Conservation (phyloP, 1,284 basidiomycete genomes). For the Malassezia vespertilionis region DNA sequence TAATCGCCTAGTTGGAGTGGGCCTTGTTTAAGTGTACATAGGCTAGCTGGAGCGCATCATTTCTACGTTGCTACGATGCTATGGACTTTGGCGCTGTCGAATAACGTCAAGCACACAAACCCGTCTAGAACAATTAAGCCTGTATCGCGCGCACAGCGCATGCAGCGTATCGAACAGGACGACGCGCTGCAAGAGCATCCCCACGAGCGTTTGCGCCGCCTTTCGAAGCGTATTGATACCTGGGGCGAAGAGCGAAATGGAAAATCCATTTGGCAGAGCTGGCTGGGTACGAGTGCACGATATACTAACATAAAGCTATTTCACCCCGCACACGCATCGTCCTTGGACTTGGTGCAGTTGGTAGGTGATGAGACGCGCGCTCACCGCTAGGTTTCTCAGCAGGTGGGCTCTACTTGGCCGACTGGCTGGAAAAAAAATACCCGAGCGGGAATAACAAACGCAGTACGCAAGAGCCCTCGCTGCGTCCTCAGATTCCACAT, state of each 20-base stretch:
- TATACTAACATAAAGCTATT: constrained; percentile 8
- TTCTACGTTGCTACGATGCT: neutral
- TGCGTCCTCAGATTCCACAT: neutral
- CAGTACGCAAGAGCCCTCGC: neutral
- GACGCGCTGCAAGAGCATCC: neutral
- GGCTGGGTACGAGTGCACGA: constrained; percentile 7
- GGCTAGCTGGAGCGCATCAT: neutral
- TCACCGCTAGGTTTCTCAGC: constrained; percentile 12
- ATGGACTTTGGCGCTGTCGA: neutral
- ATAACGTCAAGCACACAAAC: neutral
- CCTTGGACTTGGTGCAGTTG: constrained; percentile 8
- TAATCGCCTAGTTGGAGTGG: too few species aligned
- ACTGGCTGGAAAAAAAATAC: constrained; percentile 15
- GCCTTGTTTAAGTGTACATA: too few species aligned
- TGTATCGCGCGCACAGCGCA: constrained; percentile 8
- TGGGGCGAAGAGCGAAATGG: constrained; percentile 11
- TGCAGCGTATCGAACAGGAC: constrained; percentile 1
- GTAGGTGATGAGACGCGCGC: neutral
- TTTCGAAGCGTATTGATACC: constrained; percentile 3
- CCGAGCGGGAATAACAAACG: constrained; percentile 7
- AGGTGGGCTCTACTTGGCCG: constrained; percentile 10
- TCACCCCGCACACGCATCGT: constrained; percentile 11
- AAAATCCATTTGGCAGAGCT: constrained; percentile 14
- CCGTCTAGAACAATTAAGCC: neutral
- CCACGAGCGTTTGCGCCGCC: constrained; percentile 2